Percentiles rank a stretch among this genome's conserved stretches.
These are phyloP conservation scores for Sarocladium brachiariae DNA, from an alignment of 2,329 filamentous ascomycete species.

Conservation along the genomic window DNA sequence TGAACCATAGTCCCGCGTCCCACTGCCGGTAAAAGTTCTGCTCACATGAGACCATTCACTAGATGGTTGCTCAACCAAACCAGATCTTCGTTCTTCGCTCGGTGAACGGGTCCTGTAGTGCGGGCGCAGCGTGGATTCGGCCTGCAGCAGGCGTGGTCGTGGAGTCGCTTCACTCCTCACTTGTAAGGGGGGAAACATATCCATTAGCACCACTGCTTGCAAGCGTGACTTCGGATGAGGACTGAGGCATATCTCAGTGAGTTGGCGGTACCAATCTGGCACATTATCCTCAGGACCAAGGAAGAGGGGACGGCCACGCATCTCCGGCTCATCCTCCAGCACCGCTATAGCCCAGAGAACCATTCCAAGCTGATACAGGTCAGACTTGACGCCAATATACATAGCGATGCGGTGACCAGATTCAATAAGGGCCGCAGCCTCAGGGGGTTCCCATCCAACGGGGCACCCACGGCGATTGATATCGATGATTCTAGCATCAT, in stretches of 20 bases:
- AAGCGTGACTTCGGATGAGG: constrained; percentile 64
- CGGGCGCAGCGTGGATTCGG: constrained; percentile 3
- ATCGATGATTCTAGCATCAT: constrained; percentile 94
- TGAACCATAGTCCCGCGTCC: constrained; percentile 30
- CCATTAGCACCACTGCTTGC: constrained; percentile 66
- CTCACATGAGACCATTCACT: constrained; percentile 37
- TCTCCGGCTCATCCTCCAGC: constrained; percentile 84
- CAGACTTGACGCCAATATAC: constrained; percentile 97
- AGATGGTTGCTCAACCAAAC: constrained; percentile 22
- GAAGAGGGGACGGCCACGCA: constrained; percentile 62
- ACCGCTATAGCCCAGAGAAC: constrained; percentile 88
- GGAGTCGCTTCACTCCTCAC: background rate
- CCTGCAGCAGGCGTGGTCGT: background rate
- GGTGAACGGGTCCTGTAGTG: background rate
- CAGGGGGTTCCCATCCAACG: constrained; percentile 94
- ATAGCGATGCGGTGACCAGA: constrained; percentile 87
- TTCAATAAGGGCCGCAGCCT: constrained; percentile 77
- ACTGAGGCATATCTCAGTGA: constrained; percentile 72
- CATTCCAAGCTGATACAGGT: constrained; percentile 95
- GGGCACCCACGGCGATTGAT: constrained; percentile 97
- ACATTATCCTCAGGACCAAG: constrained; percentile 54
- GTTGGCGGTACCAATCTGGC: constrained; percentile 70
- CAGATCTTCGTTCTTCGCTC: constrained; percentile 2
- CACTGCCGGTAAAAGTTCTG: constrained; percentile 29
- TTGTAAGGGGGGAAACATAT: constrained; percentile 50